These are phyloP conservation scores for Amanita pallidorosea DNA, from an alignment of 768 basidiomycete species.

Conservation along the genomic window DNA sequence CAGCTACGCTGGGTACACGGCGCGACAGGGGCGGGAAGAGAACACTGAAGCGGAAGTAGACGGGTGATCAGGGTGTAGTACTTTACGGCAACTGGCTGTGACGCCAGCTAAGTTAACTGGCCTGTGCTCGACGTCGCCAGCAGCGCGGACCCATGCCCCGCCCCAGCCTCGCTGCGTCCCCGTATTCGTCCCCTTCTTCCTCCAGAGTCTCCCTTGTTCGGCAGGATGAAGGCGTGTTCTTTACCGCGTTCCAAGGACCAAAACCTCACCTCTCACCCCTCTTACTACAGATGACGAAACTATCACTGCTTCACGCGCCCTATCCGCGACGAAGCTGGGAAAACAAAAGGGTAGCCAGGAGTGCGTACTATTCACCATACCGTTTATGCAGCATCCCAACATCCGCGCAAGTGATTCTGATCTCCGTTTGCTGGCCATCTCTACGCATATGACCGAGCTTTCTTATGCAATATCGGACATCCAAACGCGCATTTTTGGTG, in stretches of 20 bases:
- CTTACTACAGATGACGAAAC: conserved; percentile 54
- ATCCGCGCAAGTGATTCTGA: conserved; percentile 35
- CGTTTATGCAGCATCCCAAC: conserved; percentile 9
- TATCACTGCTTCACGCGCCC: conserved; percentile 44
- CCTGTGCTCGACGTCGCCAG: conserved; percentile 2
- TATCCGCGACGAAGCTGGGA: conserved; percentile 30
- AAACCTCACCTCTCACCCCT: conserved; percentile 10
- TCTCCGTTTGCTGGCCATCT: conserved; percentile 65
- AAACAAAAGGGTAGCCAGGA: conserved; percentile 50
- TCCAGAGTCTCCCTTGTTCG: conserved; percentile 43
- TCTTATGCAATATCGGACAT: conserved; percentile 84
- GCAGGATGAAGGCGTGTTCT: conserved; percentile 53
- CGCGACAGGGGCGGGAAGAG: conserved; percentile 14
- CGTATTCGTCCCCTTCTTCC: conserved; percentile 30
- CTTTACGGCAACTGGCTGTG: neutral
- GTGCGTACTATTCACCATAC: conserved; percentile 33
- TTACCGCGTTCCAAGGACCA: conserved; percentile 3
- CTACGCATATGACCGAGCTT: conserved; percentile 80
- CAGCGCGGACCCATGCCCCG: conserved; percentile 5
- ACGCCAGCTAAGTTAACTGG: too few relatives aligned
- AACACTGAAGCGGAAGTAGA: conserved; percentile 12
- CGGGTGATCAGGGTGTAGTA: neutral
- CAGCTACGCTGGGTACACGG: conserved; percentile 17
- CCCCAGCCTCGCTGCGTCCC: neutral
- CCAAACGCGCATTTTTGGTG: conserved; percentile 86